Conservation (phyloP, 768 basidiomycete species). For the Russula sp. region DNA sequence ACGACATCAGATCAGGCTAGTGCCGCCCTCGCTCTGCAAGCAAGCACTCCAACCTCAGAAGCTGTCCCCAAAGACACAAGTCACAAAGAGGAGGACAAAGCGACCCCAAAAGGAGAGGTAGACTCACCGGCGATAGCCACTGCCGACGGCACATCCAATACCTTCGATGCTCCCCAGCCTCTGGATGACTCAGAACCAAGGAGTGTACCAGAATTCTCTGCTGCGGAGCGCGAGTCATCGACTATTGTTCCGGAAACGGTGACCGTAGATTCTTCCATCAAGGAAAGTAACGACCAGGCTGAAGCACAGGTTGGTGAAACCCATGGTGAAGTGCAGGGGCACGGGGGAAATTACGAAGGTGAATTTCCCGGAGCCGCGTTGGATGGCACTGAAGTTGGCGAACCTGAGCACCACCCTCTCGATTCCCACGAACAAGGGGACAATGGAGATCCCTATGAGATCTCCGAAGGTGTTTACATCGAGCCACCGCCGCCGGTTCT, state of each 20-base stretch:
- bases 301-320: constrained; percentile 2
- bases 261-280: background rate
- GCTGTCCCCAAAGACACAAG: background rate
- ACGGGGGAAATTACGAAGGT: background rate
- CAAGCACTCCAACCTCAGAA: background rate
- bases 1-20: background rate
- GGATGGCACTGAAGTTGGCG: background rate
- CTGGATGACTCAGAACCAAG: constrained; percentile 3
- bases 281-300: background rate
- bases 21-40: background rate
- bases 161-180: background rate
- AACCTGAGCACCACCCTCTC: background rate
- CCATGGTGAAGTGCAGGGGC: background rate
- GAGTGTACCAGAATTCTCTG: background rate
- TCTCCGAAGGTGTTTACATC: constrained; percentile 51
- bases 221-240: constrained; percentile 2
- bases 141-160: background rate
- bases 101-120: background rate
- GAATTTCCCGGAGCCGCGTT: background rate
- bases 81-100: background rate
- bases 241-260: background rate
- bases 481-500: constrained; percentile 70
- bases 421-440: constrained; percentile 5
- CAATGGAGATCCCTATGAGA: constrained; percentile 19
- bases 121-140: background rate